Evolutionary conservation across 257 asterid species (phyloP), one percentile per base, ranked within the genome.

Genomic region (Haberlea rhodopensis): DNA sequence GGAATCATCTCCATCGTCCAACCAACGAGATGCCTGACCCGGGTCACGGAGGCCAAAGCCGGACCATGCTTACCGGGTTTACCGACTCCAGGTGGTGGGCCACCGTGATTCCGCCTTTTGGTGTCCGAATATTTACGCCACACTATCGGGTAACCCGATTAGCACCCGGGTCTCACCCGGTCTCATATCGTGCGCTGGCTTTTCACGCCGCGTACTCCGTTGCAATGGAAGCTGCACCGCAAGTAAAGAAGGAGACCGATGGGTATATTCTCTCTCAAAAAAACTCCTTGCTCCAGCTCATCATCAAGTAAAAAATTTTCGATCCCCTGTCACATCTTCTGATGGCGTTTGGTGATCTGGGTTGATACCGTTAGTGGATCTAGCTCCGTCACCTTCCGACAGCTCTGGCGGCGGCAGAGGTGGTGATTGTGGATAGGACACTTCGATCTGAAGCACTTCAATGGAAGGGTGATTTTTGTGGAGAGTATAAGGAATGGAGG

Each of bases 281-380:
- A 89, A 2, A 81, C n/a, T 81, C 85, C 8, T 74, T 76, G 73
- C 87, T 82, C 90, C 87, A 80, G 62, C 84, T 75, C 88, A 86
- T 86, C 96, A 89, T 81, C 34, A 81, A 81, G 51, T 89, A 89
- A 75, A 27, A 84, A 73, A 1, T 73, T 26, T 60, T 89, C 85
- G 5, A 84, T 78, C 29, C 89, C 92, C 3, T 56, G 58, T 0
- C 81, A 82, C 71, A 86, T 59, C 25, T 75, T 57, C 8, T 67
- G 75, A 28, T 75, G 79, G 20, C 65, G 5, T 21, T 4, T 76
- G 71, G 58, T 18, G 0, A 60, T 62, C 26, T 57, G 72, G 16
- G 76, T 61, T 10, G 60, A 56, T 7, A 27, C 2, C 66, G 21
- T 66, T 52, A 28, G 65, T 31, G 5, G 68, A 19, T 16, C n/a